A percentile compares a stretch with the other conserved stretches of the same genome.
Evolutionary conservation across 441 rosid genomes (phyloP).

Genomic region (Manihot esculenta): DNA sequence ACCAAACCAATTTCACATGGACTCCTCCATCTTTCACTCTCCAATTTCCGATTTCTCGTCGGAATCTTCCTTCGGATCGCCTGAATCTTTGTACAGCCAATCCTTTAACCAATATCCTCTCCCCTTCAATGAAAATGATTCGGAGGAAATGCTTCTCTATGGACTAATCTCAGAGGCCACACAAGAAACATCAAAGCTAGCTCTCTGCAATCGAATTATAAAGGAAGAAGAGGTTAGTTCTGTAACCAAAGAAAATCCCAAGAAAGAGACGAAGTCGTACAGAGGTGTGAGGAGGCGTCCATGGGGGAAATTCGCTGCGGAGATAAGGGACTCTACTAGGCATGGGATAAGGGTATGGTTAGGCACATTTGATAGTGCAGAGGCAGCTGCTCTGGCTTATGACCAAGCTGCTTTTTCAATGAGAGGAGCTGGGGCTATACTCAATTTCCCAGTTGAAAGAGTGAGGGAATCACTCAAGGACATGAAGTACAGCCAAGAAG

Average conservation of each 20-base stretch:
- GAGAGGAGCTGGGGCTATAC: conserved; percentile 75
- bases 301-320: conserved; percentile 94
- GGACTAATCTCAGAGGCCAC: conserved; percentile 52
- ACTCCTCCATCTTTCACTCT: conserved; percentile 43
- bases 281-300: conserved; percentile 89
- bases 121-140: conserved; percentile 91
- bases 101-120: conserved; percentile 38
- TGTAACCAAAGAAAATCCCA: conserved; percentile 27
- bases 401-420: conserved; percentile 89
- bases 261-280: conserved; percentile 44
- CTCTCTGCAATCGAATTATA: neutral
- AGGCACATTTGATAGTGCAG: conserved; percentile 88
- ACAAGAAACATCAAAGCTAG: conserved; percentile 24
- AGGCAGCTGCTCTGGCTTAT: conserved; percentile 87
- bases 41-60: conserved; percentile 49
- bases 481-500: conserved; percentile 46
- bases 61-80: conserved; percentile 59
- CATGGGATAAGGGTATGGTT: conserved; percentile 81
- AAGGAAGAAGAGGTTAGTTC: conserved; percentile 59
- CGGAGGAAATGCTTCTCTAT: conserved; percentile 83
- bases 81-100: conserved; percentile 38
- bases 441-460: conserved; percentile 74
- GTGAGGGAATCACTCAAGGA: conserved; percentile 67
- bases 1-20: conserved; percentile 39
- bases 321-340: conserved; percentile 85